Evolutionary conservation across 805 yeast species (phyloP).

Genomic region (Kodamaea nitidulidarum): DNA sequence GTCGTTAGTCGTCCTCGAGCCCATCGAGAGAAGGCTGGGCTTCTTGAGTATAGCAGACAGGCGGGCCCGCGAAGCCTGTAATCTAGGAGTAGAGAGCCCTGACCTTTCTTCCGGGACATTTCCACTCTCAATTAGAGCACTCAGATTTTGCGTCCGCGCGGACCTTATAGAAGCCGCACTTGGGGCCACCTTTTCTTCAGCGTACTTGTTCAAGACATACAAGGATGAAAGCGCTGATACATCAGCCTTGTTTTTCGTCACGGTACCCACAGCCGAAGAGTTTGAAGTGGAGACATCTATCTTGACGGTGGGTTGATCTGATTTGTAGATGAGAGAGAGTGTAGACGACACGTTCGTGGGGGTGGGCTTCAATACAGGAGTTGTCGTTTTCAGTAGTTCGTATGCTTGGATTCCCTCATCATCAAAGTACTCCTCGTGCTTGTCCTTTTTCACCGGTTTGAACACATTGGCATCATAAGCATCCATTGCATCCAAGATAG

Average conservation of each 20-base stretch:
- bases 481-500: slow-evolving; percentile 60
- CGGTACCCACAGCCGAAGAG: slow-evolving; percentile 37
- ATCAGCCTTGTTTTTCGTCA: slow-evolving; percentile 24
- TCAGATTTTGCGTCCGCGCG: too few species aligned
- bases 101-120: too few species aligned
- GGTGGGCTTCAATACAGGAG: slow-evolving; percentile 14
- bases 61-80: too few species aligned
- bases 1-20: background rate
- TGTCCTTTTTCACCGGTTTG: slow-evolving; percentile 18
- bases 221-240: slow-evolving; percentile 37
- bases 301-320: slow-evolving; percentile 9
- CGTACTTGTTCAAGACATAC: slow-evolving; percentile 31
- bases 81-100: too few species aligned
- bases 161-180: slow-evolving; percentile 8
- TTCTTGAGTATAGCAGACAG: background rate
- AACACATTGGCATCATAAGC: slow-evolving; percentile 63
- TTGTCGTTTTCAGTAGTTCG: background rate
- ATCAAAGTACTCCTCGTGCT: slow-evolving; percentile 7
- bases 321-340: slow-evolving; percentile 1
- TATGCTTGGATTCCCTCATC: slow-evolving; percentile 10
- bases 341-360: slow-evolving; percentile 12
- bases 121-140: too few species aligned
- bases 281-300: slow-evolving; percentile 29
- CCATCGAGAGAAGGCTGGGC: background rate
- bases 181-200: slow-evolving; percentile 17